phyloP scores from a whole-genome alignment of 1,284 basidiomycete genomes.

The Anthracocystis panici-leucophaei region DNA sequence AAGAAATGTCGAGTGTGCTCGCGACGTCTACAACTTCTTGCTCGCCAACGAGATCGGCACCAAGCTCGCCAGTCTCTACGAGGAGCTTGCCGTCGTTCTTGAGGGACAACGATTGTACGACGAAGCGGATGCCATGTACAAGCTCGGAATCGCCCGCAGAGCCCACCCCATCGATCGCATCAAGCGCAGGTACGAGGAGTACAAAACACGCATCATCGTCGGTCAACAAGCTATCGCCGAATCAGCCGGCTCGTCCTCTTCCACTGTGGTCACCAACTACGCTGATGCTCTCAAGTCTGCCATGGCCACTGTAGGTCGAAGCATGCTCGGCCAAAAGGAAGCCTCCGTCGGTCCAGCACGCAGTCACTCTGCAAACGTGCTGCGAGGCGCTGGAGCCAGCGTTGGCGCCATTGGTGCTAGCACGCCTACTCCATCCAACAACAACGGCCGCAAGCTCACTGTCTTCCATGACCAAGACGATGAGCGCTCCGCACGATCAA shows the following conservation, averaged over 20 bases:
- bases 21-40: conserved; percentile 74
- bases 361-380: conserved; percentile 47
- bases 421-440: conserved; percentile 24
- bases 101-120: conserved; percentile 80
- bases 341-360: conserved; percentile 31
- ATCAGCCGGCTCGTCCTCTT: conserved; percentile 11
- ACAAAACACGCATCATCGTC: conserved; percentile 75
- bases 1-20: conserved; percentile 63
- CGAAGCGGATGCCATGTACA: conserved; percentile 81
- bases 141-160: conserved; percentile 82
- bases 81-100: conserved; percentile 82
- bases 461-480: conserved; percentile 62
- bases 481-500: conserved; percentile 15
- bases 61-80: conserved; percentile 82
- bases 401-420: conserved; percentile 30
- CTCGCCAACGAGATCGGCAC: conserved; percentile 83
- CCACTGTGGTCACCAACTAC: conserved; percentile 33
- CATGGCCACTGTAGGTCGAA: conserved; percentile 59
- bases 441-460: conserved; percentile 55
- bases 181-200: conserved; percentile 84
- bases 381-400: conserved; percentile 36
- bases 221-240: conserved; percentile 29
- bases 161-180: conserved; percentile 86
- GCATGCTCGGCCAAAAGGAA: conserved; percentile 62
- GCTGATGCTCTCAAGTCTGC: conserved; percentile 57